A percentile compares a stretch with the other conserved stretches of the same genome.
phyloP scores from a whole-genome alignment of 2,329 filamentous ascomycete genomes.

The Pestalotiopsis sp. region DNA sequence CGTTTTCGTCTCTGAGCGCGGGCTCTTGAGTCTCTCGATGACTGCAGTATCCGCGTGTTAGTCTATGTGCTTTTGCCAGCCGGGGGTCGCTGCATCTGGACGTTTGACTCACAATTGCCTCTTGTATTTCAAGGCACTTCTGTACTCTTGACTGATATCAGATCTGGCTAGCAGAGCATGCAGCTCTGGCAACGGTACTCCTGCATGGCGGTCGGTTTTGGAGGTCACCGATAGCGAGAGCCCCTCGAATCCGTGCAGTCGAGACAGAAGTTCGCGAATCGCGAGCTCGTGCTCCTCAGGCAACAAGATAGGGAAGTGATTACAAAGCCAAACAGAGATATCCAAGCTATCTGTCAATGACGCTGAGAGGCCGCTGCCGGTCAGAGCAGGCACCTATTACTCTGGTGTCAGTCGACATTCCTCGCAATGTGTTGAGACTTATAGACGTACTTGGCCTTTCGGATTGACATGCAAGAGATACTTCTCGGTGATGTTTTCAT shows the following conservation, averaged over 20 bases:
- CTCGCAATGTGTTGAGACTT: too few species aligned
- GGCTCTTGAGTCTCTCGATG: constrained; percentile 4
- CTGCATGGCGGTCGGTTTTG: constrained; percentile 2
- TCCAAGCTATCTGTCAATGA: constrained; percentile 12
- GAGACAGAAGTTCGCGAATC: constrained; percentile 2
- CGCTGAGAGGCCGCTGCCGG: neutral
- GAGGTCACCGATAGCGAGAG: constrained; percentile 9
- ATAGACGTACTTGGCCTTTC: constrained; percentile 10
- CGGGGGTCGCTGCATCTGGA: too few species aligned
- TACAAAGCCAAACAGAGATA: constrained; percentile 15
- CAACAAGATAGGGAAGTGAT: constrained; percentile 2
- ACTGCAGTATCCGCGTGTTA: neutral
- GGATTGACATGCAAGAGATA: constrained; percentile 11
- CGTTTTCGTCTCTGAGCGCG: constrained; percentile 2
- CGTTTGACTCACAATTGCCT: constrained; percentile 11
- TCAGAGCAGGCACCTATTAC: constrained; percentile 11
- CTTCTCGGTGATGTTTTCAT: constrained; percentile 11
- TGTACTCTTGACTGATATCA: constrained; percentile 5
- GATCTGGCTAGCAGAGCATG: constrained; percentile 8
- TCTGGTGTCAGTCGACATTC: neutral
- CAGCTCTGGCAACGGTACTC: neutral
- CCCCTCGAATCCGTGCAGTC: constrained; percentile 12
- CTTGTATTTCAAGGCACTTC: constrained; percentile 11
- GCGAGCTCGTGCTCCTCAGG: neutral
- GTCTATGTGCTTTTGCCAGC: neutral